A percentile compares a stretch with the other conserved stretches of the same genome.
These are phyloP conservation scores for Cicer judaicum DNA, from an alignment of 306 rosid species.

Conservation along the genomic window DNA sequence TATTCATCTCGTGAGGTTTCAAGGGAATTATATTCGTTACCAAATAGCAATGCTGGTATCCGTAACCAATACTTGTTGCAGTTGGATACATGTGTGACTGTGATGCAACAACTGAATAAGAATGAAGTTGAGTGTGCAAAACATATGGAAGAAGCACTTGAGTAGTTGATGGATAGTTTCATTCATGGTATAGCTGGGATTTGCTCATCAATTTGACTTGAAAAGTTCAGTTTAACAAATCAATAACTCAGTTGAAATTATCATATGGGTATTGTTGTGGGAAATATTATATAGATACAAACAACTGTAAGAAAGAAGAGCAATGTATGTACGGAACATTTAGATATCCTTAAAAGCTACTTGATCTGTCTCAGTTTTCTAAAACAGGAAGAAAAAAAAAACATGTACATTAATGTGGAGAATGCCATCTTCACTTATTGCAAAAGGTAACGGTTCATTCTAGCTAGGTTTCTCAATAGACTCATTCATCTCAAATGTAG, in stretches of 20 bases:
- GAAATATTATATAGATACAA: no score
- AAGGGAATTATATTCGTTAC: no score
- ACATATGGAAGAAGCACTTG: background rate
- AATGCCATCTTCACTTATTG: background rate
- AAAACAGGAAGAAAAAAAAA: background rate
- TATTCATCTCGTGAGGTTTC: no score
- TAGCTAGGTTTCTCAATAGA: background rate
- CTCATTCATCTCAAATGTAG: background rate
- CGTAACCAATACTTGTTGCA: background rate
- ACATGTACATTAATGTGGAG: background rate
- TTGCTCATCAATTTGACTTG: no score
- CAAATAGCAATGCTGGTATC: background rate
- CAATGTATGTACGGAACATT: background rate
- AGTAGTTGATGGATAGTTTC: no score
- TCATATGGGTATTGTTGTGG: background rate
- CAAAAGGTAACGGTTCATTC: background rate
- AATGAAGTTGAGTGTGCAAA: background rate
- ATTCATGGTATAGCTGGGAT: no score
- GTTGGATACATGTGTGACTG: background rate
- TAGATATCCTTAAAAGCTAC: background rate
- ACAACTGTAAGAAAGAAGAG: background rate
- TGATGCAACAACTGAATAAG: background rate
- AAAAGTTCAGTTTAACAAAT: no score
- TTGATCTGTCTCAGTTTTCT: background rate
- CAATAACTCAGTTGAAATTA: no score